Percentiles rank a stretch among this genome's conserved stretches.
Conservation (phyloP, 129 eudicot genomes). For the Oenanthe sinensis region DNA sequence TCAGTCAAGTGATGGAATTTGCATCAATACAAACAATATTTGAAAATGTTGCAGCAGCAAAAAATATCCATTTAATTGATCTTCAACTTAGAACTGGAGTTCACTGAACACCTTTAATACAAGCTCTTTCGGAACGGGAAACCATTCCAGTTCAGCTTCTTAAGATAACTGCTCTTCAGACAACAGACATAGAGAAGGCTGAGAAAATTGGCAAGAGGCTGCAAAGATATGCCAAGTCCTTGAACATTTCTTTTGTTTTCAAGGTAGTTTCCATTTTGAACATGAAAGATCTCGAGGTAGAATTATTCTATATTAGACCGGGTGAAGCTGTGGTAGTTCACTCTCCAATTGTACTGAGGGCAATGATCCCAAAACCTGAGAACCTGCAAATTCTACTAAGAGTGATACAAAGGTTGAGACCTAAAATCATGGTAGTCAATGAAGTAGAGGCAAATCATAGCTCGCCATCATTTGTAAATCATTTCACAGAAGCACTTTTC, state of each 20-base stretch:
- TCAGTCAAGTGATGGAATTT: conserved; percentile 43
- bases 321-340: conserved; percentile 41
- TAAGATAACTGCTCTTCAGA: conserved; percentile 38
- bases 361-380: conserved; percentile 38
- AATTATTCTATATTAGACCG: conserved; percentile 30
- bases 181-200: conserved; percentile 18
- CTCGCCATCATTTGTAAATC: conserved; percentile 47
- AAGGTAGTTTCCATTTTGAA: conserved; percentile 31
- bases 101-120: conserved; percentile 48
- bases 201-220: conserved; percentile 44
- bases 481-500: conserved; percentile 48
- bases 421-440: conserved; percentile 35
- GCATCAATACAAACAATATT: conserved; percentile 46
- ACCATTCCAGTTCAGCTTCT: conserved; percentile 20
- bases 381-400: conserved; percentile 35
- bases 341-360: conserved; percentile 29
- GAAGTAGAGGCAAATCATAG: conserved; percentile 66
- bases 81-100: conserved; percentile 48
- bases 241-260: conserved; percentile 40
- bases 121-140: conserved; percentile 30
- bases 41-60: conserved; percentile 26
- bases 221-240: conserved; percentile 31
- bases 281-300: conserved; percentile 35
- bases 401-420: conserved; percentile 30
- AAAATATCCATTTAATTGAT: conserved; percentile 49